Evolutionary conservation across 78 protist species (phyloP).

Genomic region (Dictyostelium citrinum): DNA sequence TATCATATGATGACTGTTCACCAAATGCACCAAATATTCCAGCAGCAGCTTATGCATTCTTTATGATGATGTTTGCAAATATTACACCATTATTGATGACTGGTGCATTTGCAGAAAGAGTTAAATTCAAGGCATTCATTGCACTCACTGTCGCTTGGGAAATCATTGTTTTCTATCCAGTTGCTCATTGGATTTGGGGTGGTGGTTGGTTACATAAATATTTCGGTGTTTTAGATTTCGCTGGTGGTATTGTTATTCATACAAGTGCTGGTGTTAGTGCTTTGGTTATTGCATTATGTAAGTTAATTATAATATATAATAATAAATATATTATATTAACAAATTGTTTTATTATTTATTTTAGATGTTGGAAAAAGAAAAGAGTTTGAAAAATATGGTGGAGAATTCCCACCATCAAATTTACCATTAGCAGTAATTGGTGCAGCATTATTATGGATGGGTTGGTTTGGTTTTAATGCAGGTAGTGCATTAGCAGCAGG

Average conservation of each 20-base stretch:
- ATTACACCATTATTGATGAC: conserved; percentile 93
- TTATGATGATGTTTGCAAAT: conserved; percentile 94
- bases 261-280: conserved; percentile 89
- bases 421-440: conserved; percentile 87
- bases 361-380: conserved; percentile 68
- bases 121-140: conserved; percentile 69
- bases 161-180: conserved; percentile 91
- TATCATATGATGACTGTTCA: conserved; percentile 42
- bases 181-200: conserved; percentile 92
- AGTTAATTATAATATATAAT: background rate
- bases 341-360: background rate
- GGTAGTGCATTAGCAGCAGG: conserved; percentile 84
- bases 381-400: conserved; percentile 76
- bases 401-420: conserved; percentile 85
- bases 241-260: conserved; percentile 95
- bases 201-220: conserved; percentile 88
- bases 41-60: conserved; percentile 81
- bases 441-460: conserved; percentile 90
- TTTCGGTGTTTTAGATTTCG: conserved; percentile 86
- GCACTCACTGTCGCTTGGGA: conserved; percentile 84
- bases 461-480: conserved; percentile 95
- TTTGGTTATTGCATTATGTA: conserved; percentile 81
- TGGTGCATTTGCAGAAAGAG: conserved; percentile 92
- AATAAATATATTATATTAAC: background rate
- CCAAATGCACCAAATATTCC: conserved; percentile 77